These are phyloP conservation scores for Pythium brachiatum DNA, from an alignment of 352 stramenopile genomes.

Conservation along the genomic window DNA sequence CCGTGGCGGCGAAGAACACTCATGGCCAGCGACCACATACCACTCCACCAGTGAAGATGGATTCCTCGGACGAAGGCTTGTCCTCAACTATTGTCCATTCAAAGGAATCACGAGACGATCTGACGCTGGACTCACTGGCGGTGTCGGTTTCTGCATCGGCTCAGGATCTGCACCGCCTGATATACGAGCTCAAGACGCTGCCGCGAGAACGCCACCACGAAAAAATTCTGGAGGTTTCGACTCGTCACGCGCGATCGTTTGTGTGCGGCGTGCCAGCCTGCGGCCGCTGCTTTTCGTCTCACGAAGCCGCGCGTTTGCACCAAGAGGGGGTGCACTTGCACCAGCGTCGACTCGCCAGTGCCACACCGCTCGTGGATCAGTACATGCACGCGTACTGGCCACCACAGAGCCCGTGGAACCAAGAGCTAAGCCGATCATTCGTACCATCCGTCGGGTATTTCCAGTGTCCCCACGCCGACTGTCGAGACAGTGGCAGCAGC, in stretches of 20 bases:
- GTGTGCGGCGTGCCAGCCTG: conserved; percentile 55
- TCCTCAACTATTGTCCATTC: not conserved
- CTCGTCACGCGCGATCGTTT: conserved; percentile 42
- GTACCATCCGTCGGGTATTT: conserved; percentile 42
- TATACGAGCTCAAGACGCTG: conserved; percentile 70
- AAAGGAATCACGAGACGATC: conserved; percentile 6
- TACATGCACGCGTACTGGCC: conserved; percentile 66
- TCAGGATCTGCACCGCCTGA: conserved; percentile 52
- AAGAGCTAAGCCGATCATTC: conserved; percentile 24
- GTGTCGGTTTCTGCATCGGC: conserved; percentile 9
- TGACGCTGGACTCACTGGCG: conserved; percentile 8
- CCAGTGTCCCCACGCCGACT: conserved; percentile 32
- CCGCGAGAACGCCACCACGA: conserved; percentile 42
- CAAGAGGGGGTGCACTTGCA: conserved; percentile 41
- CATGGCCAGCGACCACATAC: not conserved
- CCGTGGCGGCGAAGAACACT: not conserved
- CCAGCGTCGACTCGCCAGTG: conserved; percentile 35
- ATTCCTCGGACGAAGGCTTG: not conserved
- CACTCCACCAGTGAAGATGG: not conserved
- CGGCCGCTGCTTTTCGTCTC: conserved; percentile 60
- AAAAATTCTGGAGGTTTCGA: conserved; percentile 45
- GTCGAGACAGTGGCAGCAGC: conserved; percentile 25
- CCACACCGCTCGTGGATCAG: conserved; percentile 44
- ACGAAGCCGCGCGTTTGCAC: conserved; percentile 47
- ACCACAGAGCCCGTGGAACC: conserved; percentile 40